These are phyloP conservation scores for Knufia fluminis DNA, from an alignment of 2,329 filamentous ascomycete genomes.

Conservation along the genomic window DNA sequence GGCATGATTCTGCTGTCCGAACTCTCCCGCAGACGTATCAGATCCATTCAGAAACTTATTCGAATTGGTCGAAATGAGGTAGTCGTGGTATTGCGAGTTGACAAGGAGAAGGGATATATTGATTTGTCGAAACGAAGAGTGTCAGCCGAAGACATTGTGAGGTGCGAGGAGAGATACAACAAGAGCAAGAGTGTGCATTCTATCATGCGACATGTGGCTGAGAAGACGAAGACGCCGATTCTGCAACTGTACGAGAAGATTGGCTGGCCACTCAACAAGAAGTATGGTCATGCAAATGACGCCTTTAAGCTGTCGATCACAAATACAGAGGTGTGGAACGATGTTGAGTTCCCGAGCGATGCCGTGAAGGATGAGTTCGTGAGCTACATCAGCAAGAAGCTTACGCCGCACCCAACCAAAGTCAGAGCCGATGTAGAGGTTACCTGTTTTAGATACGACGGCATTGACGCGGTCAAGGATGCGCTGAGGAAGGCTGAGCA, in stretches of 20 bases:
- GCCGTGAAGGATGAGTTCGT: constrained; percentile 81
- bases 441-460: constrained; percentile 90
- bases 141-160: constrained; percentile 92
- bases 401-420: constrained; percentile 97
- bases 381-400: constrained; percentile 90
- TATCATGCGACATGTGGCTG: constrained; percentile 96
- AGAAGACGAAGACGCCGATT: constrained; percentile 92
- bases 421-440: constrained; percentile 96
- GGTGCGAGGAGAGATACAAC: constrained; percentile 99
- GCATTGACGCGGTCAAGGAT: constrained; percentile 94
- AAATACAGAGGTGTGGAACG: constrained; percentile 93
- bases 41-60: constrained; percentile 98
- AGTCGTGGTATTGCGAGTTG: constrained; percentile 93
- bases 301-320: constrained; percentile 99
- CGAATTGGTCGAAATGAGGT: constrained; percentile 97
- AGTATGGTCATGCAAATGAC: constrained; percentile 92
- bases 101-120: constrained; percentile 99
- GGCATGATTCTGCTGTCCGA: constrained; percentile 99
- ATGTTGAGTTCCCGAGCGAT: constrained; percentile 78
- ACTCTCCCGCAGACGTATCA: constrained; percentile 92
- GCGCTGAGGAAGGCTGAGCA: constrained; percentile 86
- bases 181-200: constrained; percentile 99
- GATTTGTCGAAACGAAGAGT: constrained; percentile 98
- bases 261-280: constrained; percentile 94
- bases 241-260: constrained; percentile 90